These are phyloP conservation scores for Quercus aquifolioides DNA, from an alignment of 306 rosid genomes.

Conservation along the genomic window DNA sequence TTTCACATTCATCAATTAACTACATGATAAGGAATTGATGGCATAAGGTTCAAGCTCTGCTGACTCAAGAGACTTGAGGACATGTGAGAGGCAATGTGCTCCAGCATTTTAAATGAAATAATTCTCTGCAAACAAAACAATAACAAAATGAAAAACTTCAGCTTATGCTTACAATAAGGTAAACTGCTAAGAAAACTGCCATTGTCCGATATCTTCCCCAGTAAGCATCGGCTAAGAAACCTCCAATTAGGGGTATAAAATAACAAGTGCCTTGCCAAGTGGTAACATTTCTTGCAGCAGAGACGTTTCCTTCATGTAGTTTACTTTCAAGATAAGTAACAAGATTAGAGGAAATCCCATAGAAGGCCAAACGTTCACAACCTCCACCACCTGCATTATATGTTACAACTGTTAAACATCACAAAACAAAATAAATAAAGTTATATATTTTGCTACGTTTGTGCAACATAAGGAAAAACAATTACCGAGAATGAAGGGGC, in stretches of 20 bases:
- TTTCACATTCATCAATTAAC: neutral
- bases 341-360: slow-evolving; percentile 86
- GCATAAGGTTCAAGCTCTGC: neutral
- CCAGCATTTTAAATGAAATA: neutral
- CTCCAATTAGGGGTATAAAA: slow-evolving; percentile 95
- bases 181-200: slow-evolving; percentile 66
- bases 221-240: slow-evolving; percentile 86
- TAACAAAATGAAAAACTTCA: neutral
- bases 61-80: neutral
- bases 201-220: slow-evolving; percentile 99
- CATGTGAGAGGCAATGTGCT: neutral
- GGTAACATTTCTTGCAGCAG: slow-evolving; percentile 93
- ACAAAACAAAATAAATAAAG: neutral
- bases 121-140: neutral
- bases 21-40: neutral
- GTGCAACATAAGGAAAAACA: slow-evolving; percentile 3
- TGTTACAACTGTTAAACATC: slow-evolving; percentile 1
- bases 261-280: slow-evolving; percentile 98
- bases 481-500: slow-evolving; percentile 54
- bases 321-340: slow-evolving; percentile 83
- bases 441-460: neutral
- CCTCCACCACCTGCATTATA: slow-evolving; percentile 75
- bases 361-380: slow-evolving; percentile 92
- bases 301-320: slow-evolving; percentile 77
- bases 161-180: slow-evolving; percentile 60